Base-by-base conservation (phyloP, 306 rosid species). In the Inga laurina region DNA sequence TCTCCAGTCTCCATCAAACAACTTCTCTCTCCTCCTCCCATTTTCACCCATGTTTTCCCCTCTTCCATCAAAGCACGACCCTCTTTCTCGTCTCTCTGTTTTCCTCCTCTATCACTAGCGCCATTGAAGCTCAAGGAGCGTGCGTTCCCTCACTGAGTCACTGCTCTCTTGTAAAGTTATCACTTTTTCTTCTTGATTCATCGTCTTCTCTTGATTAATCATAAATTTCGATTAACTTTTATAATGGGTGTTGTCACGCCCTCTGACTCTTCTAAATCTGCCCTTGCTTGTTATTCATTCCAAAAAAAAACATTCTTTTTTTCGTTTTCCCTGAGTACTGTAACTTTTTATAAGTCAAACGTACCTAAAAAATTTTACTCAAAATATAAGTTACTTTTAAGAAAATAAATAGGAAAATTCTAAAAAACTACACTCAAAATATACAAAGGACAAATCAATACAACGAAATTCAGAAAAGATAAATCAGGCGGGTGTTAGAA, bases 121-220 rank as follows among this genome's bases (percentile, higher is more conserved):
- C 84, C 65, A 34, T 4, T 49, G 70, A 30, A 21, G 64, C 56
- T 43, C 39, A 9, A 22, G 83, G 46, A 48, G 65, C 48, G 77
- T 72, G 24, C 43, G 9, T 32, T 75, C 67, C 80, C 56, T 32
- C 34, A 32, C 34, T 32, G 34, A 32, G 34, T 11, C 65, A 8
- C 65, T 2, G 51, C 32, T 16, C 83, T 87, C 87, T 37, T 37
- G 87, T 87, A 78, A 67, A 59, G 72, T 51, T 74, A 16, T 61
- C 59, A 32, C 7, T 32, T 71, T 75, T 41, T 68, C 34, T 70
- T 5, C 21, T 48, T 6, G 35, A 6, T 71, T 78, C 32, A 72
- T 8, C 1, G 32, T 43, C 15, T 56, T 54, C 46, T 81, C 59
- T 13, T 81, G 22, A 71, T 67, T 4, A 49, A 37, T 74, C 74